Evolutionary conservation across 2,329 filamentous ascomycete species (phyloP).

Genomic region (Epichloe baconii): DNA sequence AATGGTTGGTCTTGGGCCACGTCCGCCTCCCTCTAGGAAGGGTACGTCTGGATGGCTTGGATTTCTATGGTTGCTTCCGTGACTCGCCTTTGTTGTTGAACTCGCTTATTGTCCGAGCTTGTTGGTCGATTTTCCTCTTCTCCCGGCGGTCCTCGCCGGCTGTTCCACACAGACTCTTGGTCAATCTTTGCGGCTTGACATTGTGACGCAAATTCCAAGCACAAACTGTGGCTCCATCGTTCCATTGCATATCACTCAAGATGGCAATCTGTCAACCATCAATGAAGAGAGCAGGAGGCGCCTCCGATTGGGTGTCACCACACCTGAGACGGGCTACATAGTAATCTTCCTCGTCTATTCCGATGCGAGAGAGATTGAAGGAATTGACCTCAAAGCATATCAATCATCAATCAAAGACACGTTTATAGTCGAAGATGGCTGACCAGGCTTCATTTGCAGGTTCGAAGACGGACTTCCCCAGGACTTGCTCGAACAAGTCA

Average conservation of each 20-base stretch:
- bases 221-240: background rate
- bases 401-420: background rate
- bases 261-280: background rate
- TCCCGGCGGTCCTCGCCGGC: background rate
- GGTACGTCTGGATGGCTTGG: conserved; percentile 39
- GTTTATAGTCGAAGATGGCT: conserved; percentile 1
- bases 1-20: conserved; percentile 39
- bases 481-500: conserved; percentile 67
- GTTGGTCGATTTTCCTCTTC: background rate
- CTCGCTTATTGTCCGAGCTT: background rate
- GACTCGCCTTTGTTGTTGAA: background rate
- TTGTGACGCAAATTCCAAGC: background rate
- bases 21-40: conserved; percentile 43
- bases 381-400: background rate
- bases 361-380: background rate
- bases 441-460: conserved; percentile 35
- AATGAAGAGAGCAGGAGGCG: background rate
- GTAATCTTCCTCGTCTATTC: background rate
- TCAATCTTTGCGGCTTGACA: background rate
- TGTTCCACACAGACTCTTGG: background rate
- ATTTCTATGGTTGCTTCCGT: background rate
- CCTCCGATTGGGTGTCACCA: background rate
- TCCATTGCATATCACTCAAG: background rate
- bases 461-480: conserved; percentile 87
- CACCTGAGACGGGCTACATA: background rate